Evolutionary conservation across 2,329 filamentous ascomycete genomes (phyloP), one percentile per base, ranked within the genome.

Genomic region (Tolypocladium endophyticum): DNA sequence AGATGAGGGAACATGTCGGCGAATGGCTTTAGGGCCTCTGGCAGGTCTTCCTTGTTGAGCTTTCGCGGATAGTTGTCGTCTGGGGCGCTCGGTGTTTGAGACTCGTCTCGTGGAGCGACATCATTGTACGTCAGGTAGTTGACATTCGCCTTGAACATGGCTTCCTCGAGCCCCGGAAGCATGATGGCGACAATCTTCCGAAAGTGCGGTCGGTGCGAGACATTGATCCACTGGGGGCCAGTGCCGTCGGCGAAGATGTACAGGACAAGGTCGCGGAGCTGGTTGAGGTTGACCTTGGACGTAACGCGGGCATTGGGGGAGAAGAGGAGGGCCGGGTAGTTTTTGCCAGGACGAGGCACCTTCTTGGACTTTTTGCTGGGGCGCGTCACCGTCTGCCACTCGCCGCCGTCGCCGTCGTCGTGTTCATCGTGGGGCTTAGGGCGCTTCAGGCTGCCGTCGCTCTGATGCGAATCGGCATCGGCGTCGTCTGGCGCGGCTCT

Each of bases 131-230:
- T 73, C 12, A 73, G 69, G 56, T 80, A 80, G 63, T 85, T 75
- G 43, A 81, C 77, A 43, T 74, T 70, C 16, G 83, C 80, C 71
- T 88, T 84, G 75, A 97, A 96, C 89, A 97, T 94, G 63, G 86
- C 88, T 68, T 90, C 84, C 70, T 97, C 93, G 30, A 99, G 76
- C 0, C 94, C 94, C 14, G 94, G 94, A 14, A 97, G 86, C 89
- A 97, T 93, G 64, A 99, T 77, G 47, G 90, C 84, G 36, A 97
- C 92, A 36, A 95, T 88, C 74, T 94, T 95, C 63, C 84, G 78
- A 66, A 89, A 85, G 61, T 85, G 79, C 7, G 83, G 81, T 54
- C 86, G 79, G 67, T 88, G 81, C 61, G 77, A 77, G 56, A 88
- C 79, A 53, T 81, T 79, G 53, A 88, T 78, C 83, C 86, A 89